Conservation (phyloP, 2,329 filamentous ascomycete species). For the Aspergillus fischeri region DNA sequence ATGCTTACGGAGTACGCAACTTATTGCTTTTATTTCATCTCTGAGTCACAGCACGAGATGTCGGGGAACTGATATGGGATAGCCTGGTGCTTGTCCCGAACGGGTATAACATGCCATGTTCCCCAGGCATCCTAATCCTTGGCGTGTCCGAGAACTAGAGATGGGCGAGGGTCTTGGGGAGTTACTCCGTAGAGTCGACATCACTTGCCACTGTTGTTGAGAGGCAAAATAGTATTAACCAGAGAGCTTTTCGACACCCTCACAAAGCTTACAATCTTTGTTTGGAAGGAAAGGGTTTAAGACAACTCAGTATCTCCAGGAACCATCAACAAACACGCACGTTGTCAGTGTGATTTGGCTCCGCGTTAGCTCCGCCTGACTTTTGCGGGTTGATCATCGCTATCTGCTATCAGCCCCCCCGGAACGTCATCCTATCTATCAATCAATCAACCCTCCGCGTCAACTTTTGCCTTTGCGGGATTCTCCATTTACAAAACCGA, state of each 20-base stretch:
- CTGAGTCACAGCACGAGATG: neutral
- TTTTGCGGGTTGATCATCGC: constrained; percentile 17
- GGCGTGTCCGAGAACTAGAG: neutral
- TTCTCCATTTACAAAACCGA: neutral
- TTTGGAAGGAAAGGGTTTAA: neutral
- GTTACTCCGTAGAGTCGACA: neutral
- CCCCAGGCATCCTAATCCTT: neutral
- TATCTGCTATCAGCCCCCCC: constrained; percentile 17
- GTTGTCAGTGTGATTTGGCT: constrained; percentile 21
- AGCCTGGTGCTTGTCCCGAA: constrained; percentile 12
- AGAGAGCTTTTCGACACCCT: neutral
- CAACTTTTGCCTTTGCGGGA: constrained; percentile 3
- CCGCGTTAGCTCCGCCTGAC: constrained; percentile 21
- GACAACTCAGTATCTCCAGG: neutral
- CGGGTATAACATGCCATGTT: neutral
- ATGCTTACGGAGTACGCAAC: neutral
- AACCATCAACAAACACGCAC: constrained; percentile 5
- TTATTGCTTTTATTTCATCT: neutral
- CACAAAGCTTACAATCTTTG: neutral
- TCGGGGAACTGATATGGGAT: neutral
- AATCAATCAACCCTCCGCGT: constrained; percentile 12
- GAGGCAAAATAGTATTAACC: neutral
- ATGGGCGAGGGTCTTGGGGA: neutral
- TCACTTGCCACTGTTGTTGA: neutral
- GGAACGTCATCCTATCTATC: constrained; percentile 28